Conservation (phyloP, 371 early-diverging fungal species). For the Mortierella sp. region DNA sequence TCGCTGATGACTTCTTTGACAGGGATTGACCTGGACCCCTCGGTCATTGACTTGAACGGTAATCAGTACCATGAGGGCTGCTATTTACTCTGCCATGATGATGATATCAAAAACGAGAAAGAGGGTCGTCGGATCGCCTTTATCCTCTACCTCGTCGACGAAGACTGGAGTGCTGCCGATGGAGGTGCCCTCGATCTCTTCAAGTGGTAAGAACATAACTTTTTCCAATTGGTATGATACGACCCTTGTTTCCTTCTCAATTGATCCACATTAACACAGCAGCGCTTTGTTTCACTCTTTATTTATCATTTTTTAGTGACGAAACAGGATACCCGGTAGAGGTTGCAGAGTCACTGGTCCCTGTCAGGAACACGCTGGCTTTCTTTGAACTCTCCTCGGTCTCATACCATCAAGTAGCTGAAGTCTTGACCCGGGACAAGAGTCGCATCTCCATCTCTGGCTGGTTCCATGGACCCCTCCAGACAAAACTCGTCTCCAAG, state of each 20-base stretch:
- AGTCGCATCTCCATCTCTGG: constrained; percentile 74
- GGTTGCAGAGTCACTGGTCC: constrained; percentile 62
- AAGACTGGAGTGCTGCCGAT: constrained; percentile 69
- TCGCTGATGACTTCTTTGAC: constrained; percentile 66
- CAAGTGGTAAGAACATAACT: constrained; percentile 39
- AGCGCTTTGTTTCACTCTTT: not conserved
- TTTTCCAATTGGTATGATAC: not conserved
- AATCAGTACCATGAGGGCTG: constrained; percentile 71
- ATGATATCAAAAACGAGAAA: constrained; percentile 73
- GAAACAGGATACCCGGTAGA: constrained; percentile 59
- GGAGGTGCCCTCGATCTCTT: constrained; percentile 75
- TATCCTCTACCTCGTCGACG: constrained; percentile 78
- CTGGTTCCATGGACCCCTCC: constrained; percentile 75
- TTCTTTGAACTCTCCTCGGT: constrained; percentile 74
- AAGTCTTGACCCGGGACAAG: constrained; percentile 61
- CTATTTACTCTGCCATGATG: constrained; percentile 79
- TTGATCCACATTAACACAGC: not conserved
- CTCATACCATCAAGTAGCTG: constrained; percentile 76
- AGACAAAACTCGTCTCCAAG: constrained; percentile 49
- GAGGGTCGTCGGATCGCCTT: constrained; percentile 75
- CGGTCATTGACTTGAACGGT: constrained; percentile 69
- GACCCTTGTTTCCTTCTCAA: not conserved
- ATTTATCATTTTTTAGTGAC: constrained; percentile 31
- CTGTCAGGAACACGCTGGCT: constrained; percentile 69
- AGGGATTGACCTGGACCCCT: constrained; percentile 64